Evolutionary conservation across 345 rosid species (phyloP), one percentile per base, ranked within the genome.

Genomic region (Barbarea vulgaris): DNA sequence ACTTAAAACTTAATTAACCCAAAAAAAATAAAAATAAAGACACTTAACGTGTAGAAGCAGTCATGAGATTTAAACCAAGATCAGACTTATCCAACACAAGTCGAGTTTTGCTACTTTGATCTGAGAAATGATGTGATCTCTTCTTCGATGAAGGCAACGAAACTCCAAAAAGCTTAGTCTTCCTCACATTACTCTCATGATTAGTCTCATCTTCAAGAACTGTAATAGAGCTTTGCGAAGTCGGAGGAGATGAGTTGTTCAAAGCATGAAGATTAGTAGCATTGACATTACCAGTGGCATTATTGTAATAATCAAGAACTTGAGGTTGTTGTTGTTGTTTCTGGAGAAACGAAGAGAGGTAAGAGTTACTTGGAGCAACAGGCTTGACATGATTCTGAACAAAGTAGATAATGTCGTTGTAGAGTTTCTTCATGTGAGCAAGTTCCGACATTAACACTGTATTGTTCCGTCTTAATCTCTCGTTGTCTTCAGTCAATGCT

Each of bases 361-460:
- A 79, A 55, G 84, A 82, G 80, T 81, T 83, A 72, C 92, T 86
- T 0, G 96, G 97, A 47, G 86, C 54, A 13, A 87, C 96, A 5
- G 97, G 93, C 85, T 91, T 89, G 42, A 89, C 93, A 77, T 91
- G 98, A 76, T 93, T 91, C 65, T 93, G 96, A 53, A 94, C 96
- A 60, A 94, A 94, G 75, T 87, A 88, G 79, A 88, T 91, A 64
- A 94, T 90, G 79, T 94, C 97, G 69, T 87, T 87, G 84, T 91
- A 91, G 22, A 91, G 97, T 82, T 90, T 94, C 80, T 82, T 90
- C 95, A 91, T 94, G 67, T 94, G 95, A 37, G 91, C 85, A 7
- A 94, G 89, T 72, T 91, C 98, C 9, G 95, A 89, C 85, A 88
- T 81, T 9, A 94, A 87, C 77, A 89, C 81, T 28, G 79, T 87